A percentile compares a stretch with the other conserved stretches of the same genome.
These are phyloP conservation scores for Cladosporium sp. DNA, from an alignment of 2,329 filamentous ascomycete species.

Conservation along the genomic window DNA sequence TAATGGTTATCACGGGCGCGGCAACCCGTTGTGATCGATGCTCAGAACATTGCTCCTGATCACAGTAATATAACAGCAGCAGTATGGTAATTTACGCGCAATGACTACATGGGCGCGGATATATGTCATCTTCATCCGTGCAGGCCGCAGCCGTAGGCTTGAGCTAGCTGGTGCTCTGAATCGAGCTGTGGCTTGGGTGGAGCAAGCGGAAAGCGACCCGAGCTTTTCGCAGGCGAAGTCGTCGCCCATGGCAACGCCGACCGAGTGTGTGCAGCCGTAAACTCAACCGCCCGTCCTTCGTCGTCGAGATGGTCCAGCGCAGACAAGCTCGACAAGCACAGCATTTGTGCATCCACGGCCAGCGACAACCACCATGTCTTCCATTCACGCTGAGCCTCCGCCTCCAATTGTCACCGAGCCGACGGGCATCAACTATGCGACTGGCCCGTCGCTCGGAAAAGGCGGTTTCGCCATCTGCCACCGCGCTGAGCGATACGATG, in stretches of 20 bases:
- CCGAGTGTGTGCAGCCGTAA: conserved; percentile 7
- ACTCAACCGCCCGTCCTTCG: conserved; percentile 5
- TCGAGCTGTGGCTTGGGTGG: not conserved
- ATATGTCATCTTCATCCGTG: conserved; percentile 13
- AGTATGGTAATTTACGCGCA: not conserved
- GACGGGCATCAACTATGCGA: conserved; percentile 70
- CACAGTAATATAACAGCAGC: not conserved
- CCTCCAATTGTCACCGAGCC: conserved; percentile 65
- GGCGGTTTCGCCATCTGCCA: conserved; percentile 83
- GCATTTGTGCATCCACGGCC: conserved; percentile 12
- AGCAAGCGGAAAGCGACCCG: conserved; percentile 3
- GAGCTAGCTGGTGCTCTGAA: not conserved
- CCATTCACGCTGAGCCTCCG: conserved; percentile 53
- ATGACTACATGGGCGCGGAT: not conserved
- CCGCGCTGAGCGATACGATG: conserved; percentile 63
- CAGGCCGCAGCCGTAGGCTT: not conserved
- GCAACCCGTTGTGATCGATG: conserved; percentile 15
- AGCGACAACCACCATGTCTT: conserved; percentile 26
- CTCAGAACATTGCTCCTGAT: conserved; percentile 20
- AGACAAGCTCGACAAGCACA: conserved; percentile 16
- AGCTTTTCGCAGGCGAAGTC: conserved; percentile 8
- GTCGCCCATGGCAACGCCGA: conserved; percentile 2
- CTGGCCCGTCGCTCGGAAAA: conserved; percentile 73
- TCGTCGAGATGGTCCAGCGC: conserved; percentile 6
- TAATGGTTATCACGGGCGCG: conserved; percentile 8